These are phyloP conservation scores for Exobasidium rhododendri DNA, from an alignment of 1,284 basidiomycete species.

Conservation along the genomic window DNA sequence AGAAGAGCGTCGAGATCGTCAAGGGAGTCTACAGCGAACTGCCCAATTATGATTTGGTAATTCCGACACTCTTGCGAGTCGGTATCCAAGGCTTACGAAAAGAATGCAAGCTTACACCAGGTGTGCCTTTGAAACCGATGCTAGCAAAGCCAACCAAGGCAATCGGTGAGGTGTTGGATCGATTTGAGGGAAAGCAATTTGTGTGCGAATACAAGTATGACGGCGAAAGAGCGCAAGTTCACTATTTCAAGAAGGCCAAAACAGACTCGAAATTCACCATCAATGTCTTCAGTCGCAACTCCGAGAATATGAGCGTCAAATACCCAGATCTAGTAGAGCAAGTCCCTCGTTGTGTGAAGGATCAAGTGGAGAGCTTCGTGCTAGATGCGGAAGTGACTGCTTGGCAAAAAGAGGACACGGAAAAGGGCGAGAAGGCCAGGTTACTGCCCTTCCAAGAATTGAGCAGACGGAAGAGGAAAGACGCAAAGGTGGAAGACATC, in stretches of 20 bases:
- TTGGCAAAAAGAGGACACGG: slow-evolving; percentile 67
- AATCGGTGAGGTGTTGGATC: slow-evolving; percentile 94
- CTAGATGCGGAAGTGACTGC: slow-evolving; percentile 96
- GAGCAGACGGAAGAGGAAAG: slow-evolving; percentile 90
- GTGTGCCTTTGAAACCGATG: slow-evolving; percentile 96
- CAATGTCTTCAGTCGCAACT: slow-evolving; percentile 90
- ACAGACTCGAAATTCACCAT: slow-evolving; percentile 57
- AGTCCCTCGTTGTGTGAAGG: slow-evolving; percentile 66
- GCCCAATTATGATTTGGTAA: slow-evolving; percentile 85
- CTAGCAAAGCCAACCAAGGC: slow-evolving; percentile 99
- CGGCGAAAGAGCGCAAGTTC: slow-evolving; percentile 83
- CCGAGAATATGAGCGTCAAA: slow-evolving; percentile 99
- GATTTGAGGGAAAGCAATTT: slow-evolving; percentile 91
- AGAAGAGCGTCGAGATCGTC: slow-evolving; percentile 72
- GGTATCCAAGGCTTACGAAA: slow-evolving; percentile 72
- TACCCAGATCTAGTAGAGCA: slow-evolving; percentile 96
- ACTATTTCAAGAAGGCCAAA: slow-evolving; percentile 22
- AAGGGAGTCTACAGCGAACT: slow-evolving; percentile 95
- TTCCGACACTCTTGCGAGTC: slow-evolving; percentile 81
- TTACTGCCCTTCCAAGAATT: slow-evolving; percentile 97
- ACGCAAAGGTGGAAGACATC: slow-evolving; percentile 93
- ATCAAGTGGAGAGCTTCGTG: slow-evolving; percentile 78
- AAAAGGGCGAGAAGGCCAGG: slow-evolving; percentile 20
- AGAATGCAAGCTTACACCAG: slow-evolving; percentile 84
- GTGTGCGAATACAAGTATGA: slow-evolving; percentile 99